Evolutionary conservation across 1,139 yeast species (phyloP).

Genomic region (Pneumocystis murina): DNA sequence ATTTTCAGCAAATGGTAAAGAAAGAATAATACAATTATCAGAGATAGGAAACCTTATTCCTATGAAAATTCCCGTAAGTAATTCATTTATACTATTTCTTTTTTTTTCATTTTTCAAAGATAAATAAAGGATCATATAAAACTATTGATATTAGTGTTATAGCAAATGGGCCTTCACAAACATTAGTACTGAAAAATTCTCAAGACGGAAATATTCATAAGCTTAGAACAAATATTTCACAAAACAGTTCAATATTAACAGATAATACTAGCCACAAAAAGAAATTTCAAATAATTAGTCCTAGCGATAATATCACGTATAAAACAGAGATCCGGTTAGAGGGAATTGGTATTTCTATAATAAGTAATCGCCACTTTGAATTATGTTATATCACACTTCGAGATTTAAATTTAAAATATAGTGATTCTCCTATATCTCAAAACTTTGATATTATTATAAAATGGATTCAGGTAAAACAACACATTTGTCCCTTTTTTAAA

Average conservation of each 20-base stretch:
- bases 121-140: conserved; percentile 23
- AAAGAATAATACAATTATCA: conserved; percentile 67
- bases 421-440: conserved; percentile 73
- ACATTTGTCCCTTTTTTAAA: neutral
- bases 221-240: conserved; percentile 50
- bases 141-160: conserved; percentile 73
- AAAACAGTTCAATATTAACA: conserved; percentile 18
- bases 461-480: conserved; percentile 52
- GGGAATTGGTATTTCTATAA: conserved; percentile 78
- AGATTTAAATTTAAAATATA: conserved; percentile 68
- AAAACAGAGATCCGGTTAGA: conserved; percentile 54
- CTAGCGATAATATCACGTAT: conserved; percentile 53
- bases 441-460: conserved; percentile 66
- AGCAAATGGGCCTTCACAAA: conserved; percentile 92
- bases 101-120: neutral
- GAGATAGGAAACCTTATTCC: conserved; percentile 88
- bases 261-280: conserved; percentile 19
- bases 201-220: conserved; percentile 24
- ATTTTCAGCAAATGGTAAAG: conserved; percentile 51
- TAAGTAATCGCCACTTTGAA: conserved; percentile 59
- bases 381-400: conserved; percentile 64
- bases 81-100: neutral
- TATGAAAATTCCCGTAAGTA: conserved; percentile 35
- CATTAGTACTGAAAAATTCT: conserved; percentile 67
- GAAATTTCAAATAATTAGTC: conserved; percentile 19